Percentiles rank a stretch among this genome's conserved stretches.
Conservation (phyloP, 202 grass and related monocot genomes). For the Bolboschoenoplectus hybrid region DNA sequence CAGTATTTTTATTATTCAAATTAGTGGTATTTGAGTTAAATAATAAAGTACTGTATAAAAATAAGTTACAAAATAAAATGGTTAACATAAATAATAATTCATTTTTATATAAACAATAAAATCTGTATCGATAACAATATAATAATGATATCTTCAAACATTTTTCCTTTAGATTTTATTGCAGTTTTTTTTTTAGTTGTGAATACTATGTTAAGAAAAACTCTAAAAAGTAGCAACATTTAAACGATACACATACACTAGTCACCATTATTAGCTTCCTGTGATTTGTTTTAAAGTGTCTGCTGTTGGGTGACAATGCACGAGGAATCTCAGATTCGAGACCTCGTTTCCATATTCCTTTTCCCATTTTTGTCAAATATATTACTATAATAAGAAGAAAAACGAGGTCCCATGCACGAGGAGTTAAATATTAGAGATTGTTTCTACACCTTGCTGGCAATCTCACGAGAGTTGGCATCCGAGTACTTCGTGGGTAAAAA, state of each 20-base stretch:
- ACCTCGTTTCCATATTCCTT: constrained; percentile 21
- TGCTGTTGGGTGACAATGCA: constrained; percentile 38
- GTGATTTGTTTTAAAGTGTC: constrained; percentile 26
- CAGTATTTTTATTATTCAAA: too few relatives aligned
- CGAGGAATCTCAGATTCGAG: constrained; percentile 13
- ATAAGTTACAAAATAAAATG: too few relatives aligned
- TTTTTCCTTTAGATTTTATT: not conserved
- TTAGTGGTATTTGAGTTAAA: too few relatives aligned
- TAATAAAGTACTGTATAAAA: too few relatives aligned
- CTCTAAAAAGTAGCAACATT: not conserved
- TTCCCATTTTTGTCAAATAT: not conserved
- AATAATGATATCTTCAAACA: too few relatives aligned
- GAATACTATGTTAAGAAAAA: constrained; percentile 17
- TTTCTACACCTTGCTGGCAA: not conserved
- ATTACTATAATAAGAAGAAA: not conserved
- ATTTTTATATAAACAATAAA: too few relatives aligned
- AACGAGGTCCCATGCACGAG: constrained; percentile 17
- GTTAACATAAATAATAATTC: too few relatives aligned
- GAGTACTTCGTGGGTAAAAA: too few relatives aligned
- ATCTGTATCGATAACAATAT: too few relatives aligned
- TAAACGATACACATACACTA: not conserved
- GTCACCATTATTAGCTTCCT: constrained; percentile 31
- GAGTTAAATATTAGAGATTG: not conserved
- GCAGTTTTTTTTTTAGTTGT: not conserved
- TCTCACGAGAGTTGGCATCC: not conserved